phyloP scores from a whole-genome alignment of 129 eudicot genomes.

The Sambucus nigra region DNA sequence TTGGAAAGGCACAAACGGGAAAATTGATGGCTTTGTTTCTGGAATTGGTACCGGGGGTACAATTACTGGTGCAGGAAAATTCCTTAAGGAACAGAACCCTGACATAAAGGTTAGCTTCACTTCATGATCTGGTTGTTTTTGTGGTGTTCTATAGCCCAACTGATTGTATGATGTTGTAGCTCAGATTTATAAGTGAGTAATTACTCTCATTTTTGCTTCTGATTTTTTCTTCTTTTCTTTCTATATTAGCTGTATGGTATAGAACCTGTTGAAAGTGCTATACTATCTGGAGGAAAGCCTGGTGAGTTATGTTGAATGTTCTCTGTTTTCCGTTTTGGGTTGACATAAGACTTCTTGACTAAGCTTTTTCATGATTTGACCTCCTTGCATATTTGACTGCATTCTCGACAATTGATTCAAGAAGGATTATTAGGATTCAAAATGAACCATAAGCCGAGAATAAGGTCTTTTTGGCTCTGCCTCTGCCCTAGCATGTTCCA shows the following conservation, averaged over 20 bases:
- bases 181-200: neutral
- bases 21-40: slow-evolving; percentile 73
- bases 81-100: slow-evolving; percentile 75
- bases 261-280: slow-evolving; percentile 79
- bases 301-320: slow-evolving; percentile 35
- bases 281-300: slow-evolving; percentile 92
- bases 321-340: slow-evolving; percentile 2
- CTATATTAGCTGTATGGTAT: slow-evolving; percentile 48
- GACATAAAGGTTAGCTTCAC: slow-evolving; percentile 50
- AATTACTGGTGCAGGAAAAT: slow-evolving; percentile 72
- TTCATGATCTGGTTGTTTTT: neutral
- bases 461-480: neutral
- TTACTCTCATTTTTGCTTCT: neutral
- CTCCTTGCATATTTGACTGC: neutral
- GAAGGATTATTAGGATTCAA: neutral
- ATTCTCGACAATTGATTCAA: neutral
- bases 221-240: slow-evolving; percentile 2
- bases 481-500: neutral
- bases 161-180: neutral
- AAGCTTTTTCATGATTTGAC: slow-evolving; percentile 4
- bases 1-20: slow-evolving; percentile 75
- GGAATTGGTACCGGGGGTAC: slow-evolving; percentile 98
- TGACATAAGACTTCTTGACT: slow-evolving; percentile 2
- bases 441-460: neutral
- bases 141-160: neutral